Evolutionary conservation across 306 rosid genomes (phyloP).

Genomic region (Sophora flavescens): DNA sequence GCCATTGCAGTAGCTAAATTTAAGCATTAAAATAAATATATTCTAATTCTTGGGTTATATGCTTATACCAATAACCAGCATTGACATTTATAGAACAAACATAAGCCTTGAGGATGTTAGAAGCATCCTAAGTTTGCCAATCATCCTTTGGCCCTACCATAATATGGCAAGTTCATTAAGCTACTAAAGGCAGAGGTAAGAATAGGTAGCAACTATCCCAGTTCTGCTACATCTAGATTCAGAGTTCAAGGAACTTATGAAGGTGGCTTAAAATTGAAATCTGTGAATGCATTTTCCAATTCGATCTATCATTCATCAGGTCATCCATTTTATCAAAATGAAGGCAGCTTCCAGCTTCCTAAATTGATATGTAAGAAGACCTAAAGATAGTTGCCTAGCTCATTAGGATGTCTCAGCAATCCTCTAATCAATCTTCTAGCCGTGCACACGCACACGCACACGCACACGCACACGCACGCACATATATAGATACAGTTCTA

Average conservation of each 20-base stretch:
- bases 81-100: slow-evolving; percentile 6
- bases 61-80: slow-evolving; percentile 12
- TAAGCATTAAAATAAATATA: slow-evolving; percentile 29
- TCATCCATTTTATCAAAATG: neutral
- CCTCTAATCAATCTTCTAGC: neutral
- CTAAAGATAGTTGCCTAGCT: slow-evolving; percentile 4
- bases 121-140: slow-evolving; percentile 37
- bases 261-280: neutral
- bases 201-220: slow-evolving; percentile 12
- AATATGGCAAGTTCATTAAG: slow-evolving; percentile 21
- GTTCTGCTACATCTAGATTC: slow-evolving; percentile 6
- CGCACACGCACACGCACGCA: neutral
- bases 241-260: neutral
- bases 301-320: neutral
- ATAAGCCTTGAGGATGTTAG: slow-evolving; percentile 21
- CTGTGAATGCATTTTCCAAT: neutral
- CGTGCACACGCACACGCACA: neutral
- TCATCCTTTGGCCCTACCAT: neutral
- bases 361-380: slow-evolving; percentile 13
- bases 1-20: neutral
- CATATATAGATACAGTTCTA: neutral
- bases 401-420: slow-evolving; percentile 15
- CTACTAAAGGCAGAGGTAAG: slow-evolving; percentile 7
- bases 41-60: neutral
- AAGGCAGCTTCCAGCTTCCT: neutral